Conservation (phyloP, 768 basidiomycete genomes). For the Leccinum disarticulatum region DNA sequence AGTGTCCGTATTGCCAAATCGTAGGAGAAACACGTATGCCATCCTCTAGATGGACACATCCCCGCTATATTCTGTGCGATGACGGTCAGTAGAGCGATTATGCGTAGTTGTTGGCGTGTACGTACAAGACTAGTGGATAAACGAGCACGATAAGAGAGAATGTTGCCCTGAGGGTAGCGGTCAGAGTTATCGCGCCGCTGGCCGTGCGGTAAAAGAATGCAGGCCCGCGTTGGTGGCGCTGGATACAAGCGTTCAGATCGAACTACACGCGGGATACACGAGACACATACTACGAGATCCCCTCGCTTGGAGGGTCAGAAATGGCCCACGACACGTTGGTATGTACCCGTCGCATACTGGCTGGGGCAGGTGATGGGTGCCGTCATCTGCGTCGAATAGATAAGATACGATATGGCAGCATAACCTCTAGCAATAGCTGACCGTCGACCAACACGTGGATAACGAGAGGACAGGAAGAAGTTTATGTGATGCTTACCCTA, state of each 20-base stretch:
- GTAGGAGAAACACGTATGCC: slow-evolving; percentile 33
- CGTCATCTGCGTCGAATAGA: slow-evolving; percentile 52
- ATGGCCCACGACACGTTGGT: slow-evolving; percentile 62
- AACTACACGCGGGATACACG: not conserved
- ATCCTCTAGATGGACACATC: slow-evolving; percentile 46
- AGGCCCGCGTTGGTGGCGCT: slow-evolving; percentile 52
- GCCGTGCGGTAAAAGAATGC: slow-evolving; percentile 48
- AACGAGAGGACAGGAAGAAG: not conserved
- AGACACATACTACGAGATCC: slow-evolving; percentile 57
- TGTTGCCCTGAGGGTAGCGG: slow-evolving; percentile 47
- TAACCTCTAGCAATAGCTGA: slow-evolving; percentile 46
- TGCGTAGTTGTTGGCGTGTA: slow-evolving; percentile 24
- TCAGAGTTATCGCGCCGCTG: slow-evolving; percentile 45
- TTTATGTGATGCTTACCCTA: not conserved
- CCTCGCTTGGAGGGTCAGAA: slow-evolving; percentile 52
- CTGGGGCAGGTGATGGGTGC: slow-evolving; percentile 44
- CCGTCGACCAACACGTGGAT: not conserved
- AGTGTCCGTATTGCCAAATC: slow-evolving; percentile 50
- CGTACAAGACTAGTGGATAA: slow-evolving; percentile 59
- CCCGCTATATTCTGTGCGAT: slow-evolving; percentile 50
- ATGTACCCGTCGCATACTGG: slow-evolving; percentile 43
- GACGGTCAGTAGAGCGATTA: not conserved
- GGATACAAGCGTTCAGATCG: not conserved
- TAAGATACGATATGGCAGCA: slow-evolving; percentile 58
- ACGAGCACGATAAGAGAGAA: slow-evolving; percentile 50